phyloP scores from a whole-genome alignment of 2,329 filamentous ascomycete species.

The Diaporthe ampelina region DNA sequence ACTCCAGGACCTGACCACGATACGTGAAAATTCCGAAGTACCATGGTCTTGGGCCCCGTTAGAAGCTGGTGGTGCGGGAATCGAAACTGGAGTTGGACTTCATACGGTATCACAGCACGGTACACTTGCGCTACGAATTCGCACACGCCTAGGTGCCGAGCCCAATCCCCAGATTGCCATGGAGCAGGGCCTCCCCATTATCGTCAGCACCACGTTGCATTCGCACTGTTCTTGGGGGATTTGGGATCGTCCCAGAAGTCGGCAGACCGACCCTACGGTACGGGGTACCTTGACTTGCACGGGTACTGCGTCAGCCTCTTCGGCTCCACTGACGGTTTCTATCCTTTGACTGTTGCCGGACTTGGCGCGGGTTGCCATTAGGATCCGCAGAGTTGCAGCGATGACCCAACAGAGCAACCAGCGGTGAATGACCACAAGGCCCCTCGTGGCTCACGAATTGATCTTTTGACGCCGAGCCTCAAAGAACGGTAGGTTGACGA shows the following conservation, averaged over 20 bases:
- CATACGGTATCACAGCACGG: slow-evolving; percentile 10
- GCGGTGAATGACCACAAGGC: slow-evolving; percentile 33
- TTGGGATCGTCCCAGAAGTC: slow-evolving; percentile 33
- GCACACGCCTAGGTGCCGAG: slow-evolving; percentile 18
- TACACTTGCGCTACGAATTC: background rate
- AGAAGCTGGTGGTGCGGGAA: background rate
- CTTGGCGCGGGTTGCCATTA: slow-evolving; percentile 40
- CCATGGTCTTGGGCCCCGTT: slow-evolving; percentile 25
- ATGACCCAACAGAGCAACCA: slow-evolving; percentile 32
- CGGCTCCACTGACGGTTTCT: slow-evolving; percentile 19
- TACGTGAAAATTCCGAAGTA: slow-evolving; percentile 22
- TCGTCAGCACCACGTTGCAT: slow-evolving; percentile 10
- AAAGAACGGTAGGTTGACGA: background rate
- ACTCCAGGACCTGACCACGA: slow-evolving; percentile 22
- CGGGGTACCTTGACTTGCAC: slow-evolving; percentile 18
- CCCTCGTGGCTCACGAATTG: slow-evolving; percentile 12
- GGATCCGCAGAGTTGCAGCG: slow-evolving; percentile 32
- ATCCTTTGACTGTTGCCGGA: slow-evolving; percentile 38
- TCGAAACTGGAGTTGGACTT: background rate
- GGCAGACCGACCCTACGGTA: slow-evolving; percentile 28
- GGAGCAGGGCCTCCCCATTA: slow-evolving; percentile 1
- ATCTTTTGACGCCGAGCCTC: slow-evolving; percentile 14
- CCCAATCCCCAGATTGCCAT: background rate
- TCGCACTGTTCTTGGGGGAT: slow-evolving; percentile 21
- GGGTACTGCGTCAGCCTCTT: slow-evolving; percentile 23